These are phyloP conservation scores for Tuber microsphaerosporum DNA, from an alignment of 495 filamentous ascomycete genomes.

Conservation along the genomic window DNA sequence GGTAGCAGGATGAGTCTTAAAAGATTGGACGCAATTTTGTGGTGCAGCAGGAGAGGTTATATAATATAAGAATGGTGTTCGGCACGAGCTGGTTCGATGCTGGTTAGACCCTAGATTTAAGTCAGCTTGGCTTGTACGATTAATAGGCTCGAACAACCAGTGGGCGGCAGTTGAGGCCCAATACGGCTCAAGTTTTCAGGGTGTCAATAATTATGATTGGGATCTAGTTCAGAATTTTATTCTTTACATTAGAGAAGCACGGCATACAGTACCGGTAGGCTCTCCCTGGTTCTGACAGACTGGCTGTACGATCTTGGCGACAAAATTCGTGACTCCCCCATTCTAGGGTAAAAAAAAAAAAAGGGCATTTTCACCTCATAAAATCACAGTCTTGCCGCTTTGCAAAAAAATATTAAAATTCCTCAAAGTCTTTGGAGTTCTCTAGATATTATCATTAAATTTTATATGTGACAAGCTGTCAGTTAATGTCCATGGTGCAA, in stretches of 20 bases:
- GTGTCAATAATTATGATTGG: not conserved
- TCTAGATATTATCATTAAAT: no score
- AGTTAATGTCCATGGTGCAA: no score
- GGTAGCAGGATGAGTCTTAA: not conserved
- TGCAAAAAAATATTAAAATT: no score
- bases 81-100: not conserved
- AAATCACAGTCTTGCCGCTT: no score
- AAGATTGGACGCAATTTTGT: not conserved
- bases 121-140: not conserved
- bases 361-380: no score
- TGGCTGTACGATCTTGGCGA: not conserved
- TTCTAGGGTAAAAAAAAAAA: no score
- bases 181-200: not conserved
- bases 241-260: not conserved
- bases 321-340: no score
- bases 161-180: not conserved
- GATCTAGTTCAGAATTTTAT: not conserved
- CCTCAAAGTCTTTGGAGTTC: no score
- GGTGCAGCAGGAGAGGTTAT: not conserved
- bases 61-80: not conserved
- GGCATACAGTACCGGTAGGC: not conserved
- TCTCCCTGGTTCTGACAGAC: not conserved
- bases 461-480: no score
- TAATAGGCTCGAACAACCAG: not conserved
- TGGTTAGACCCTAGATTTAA: not conserved